These are phyloP conservation scores for Paramyrothecium sp. DNA, from an alignment of 2,329 filamentous ascomycete species.

Conservation along the genomic window DNA sequence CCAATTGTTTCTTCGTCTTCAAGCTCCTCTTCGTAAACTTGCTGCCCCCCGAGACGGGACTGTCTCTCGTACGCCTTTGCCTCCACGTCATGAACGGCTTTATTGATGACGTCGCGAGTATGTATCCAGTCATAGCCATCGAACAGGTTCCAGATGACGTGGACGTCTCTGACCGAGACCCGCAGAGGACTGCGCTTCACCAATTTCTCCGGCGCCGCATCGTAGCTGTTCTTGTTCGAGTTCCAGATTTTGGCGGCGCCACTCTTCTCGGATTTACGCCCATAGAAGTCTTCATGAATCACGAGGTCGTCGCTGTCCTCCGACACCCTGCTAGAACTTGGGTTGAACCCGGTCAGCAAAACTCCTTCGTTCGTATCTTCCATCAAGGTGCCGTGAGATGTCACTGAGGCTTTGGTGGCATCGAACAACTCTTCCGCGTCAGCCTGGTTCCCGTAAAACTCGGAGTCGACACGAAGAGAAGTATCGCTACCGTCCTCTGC, in stretches of 20 bases:
- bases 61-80: conserved; percentile 75
- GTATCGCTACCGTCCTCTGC: conserved; percentile 28
- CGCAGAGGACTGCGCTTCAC: conserved; percentile 69
- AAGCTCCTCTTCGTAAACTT: conserved; percentile 64
- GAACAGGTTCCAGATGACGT: conserved; percentile 96
- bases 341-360: conserved; percentile 30
- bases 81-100: conserved; percentile 87
- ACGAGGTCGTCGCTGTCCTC: conserved; percentile 62
- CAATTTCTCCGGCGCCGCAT: conserved; percentile 59
- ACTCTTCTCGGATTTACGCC: conserved; percentile 56
- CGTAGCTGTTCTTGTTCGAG: conserved; percentile 73
- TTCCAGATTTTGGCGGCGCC: conserved; percentile 78
- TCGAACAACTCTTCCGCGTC: conserved; percentile 49
- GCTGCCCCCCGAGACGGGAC: conserved; percentile 53
- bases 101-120: conserved; percentile 81
- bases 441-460: conserved; percentile 44
- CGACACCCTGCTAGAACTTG: conserved; percentile 29
- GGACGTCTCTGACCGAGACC: conserved; percentile 78
- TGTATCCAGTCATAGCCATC: conserved; percentile 96
- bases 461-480: conserved; percentile 38
- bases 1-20: conserved; percentile 86
- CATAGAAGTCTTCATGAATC: conserved; percentile 79
- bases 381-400: conserved; percentile 27
- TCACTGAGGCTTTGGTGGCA: conserved; percentile 32
- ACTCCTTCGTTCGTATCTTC: conserved; percentile 35